phyloP scores from a whole-genome alignment of 805 yeast species.

The Candida suzukii region DNA sequence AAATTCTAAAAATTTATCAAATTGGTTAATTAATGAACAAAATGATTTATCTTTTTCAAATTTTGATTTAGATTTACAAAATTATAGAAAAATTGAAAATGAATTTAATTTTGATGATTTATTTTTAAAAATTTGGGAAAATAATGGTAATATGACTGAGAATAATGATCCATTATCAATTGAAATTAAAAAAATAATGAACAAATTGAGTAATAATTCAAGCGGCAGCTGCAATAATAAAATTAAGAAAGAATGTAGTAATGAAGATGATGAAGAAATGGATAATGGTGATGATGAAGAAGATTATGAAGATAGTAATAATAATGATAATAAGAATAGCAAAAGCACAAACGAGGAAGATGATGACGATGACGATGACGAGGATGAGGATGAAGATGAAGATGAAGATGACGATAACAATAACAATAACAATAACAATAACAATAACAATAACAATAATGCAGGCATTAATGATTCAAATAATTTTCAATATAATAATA shows the following conservation, averaged over 20 bases:
- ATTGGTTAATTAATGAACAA: slow-evolving; percentile 26
- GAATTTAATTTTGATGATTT: slow-evolving; percentile 44
- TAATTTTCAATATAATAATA: too few species aligned
- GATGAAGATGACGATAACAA: slow-evolving; percentile 4
- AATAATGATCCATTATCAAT: slow-evolving; percentile 21
- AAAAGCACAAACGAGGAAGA: background rate
- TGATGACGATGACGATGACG: background rate
- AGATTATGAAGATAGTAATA: background rate
- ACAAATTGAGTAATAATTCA: background rate
- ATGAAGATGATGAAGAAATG: background rate
- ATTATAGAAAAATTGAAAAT: slow-evolving; percentile 50
- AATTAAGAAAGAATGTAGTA: background rate
- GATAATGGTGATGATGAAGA: too few species aligned
- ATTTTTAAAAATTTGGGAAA: slow-evolving; percentile 21
- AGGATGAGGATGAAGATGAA: slow-evolving; percentile 1
- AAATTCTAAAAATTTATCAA: slow-evolving; percentile 9
- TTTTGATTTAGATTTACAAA: slow-evolving; percentile 51
- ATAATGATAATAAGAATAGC: background rate
- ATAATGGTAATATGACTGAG: slow-evolving; percentile 17
- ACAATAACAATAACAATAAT: too few species aligned
- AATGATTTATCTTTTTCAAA: slow-evolving; percentile 40
- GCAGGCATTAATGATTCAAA: too few species aligned
- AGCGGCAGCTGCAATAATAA: background rate
- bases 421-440: too few species aligned
- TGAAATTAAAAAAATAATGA: slow-evolving; percentile 9